phyloP scores from a whole-genome alignment of 768 basidiomycete genomes.

The Solioccasus polychromus region DNA sequence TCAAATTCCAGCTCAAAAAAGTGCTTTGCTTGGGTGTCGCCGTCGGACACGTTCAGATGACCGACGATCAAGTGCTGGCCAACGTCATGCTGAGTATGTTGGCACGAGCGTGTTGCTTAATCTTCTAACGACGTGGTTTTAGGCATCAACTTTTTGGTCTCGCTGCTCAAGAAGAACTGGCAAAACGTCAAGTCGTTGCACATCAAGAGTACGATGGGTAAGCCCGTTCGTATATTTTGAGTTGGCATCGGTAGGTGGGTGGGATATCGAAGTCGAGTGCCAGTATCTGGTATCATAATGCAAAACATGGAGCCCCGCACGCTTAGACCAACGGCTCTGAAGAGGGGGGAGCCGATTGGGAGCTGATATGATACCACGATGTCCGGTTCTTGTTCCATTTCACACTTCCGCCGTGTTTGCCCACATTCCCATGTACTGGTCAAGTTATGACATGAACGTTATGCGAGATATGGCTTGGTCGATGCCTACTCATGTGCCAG shows the following conservation, averaged over 20 bases:
- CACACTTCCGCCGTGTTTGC: slow-evolving; percentile 9
- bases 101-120: background rate
- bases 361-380: slow-evolving; percentile 60
- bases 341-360: slow-evolving; percentile 81
- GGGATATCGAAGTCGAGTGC: slow-evolving; percentile 16
- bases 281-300: slow-evolving; percentile 52
- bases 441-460: slow-evolving; percentile 12
- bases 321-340: slow-evolving; percentile 91
- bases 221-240: slow-evolving; percentile 93
- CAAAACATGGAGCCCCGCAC: slow-evolving; percentile 97
- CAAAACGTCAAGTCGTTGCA: slow-evolving; percentile 99
- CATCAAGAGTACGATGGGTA: slow-evolving; percentile 99
- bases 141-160: slow-evolving; percentile 99
- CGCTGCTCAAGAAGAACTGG: slow-evolving; percentile 99
- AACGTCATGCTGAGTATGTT: slow-evolving; percentile 95
- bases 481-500: slow-evolving; percentile 7
- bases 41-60: slow-evolving; percentile 97
- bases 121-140: slow-evolving; percentile 1
- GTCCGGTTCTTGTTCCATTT: slow-evolving; percentile 20
- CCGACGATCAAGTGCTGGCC: slow-evolving; percentile 91
- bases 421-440: slow-evolving; percentile 21
- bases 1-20: slow-evolving; percentile 99
- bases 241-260: background rate
- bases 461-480: slow-evolving; percentile 6
- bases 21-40: slow-evolving; percentile 99